Base-by-base conservation (phyloP, 164 flowering plant genomes). In the Vitis vinifera region DNA sequence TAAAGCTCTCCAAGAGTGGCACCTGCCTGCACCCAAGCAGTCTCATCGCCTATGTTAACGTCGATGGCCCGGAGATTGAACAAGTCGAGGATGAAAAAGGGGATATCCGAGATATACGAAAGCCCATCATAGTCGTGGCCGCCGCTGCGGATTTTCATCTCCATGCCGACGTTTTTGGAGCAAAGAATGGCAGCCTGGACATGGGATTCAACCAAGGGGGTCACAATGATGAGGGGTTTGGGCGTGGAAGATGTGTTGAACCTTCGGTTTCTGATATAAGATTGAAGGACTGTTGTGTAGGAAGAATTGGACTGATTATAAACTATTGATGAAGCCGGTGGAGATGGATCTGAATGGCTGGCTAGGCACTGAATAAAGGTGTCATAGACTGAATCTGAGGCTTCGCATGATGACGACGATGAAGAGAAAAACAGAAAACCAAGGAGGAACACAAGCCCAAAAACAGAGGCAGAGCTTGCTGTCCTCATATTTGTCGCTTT, bases 51-150 rank as follows among this genome's bases (percentile, higher is more conserved):
- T 3, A 50, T 12, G n/a, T 16, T 6, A 23, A 69, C 23, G 2
- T 37, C 53, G 23, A 69, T 17, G 13, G 19, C 9, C 27, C 66
- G 60, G 19, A 69, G 66, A 11, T 62, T 19, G 30, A 52, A 51
- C 51, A 69, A 13, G 58, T 69, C 72, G 12, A 69, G 66, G 23
- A 69, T 7, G 49, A 62, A 58, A 66, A 69, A 69, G 29, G 72
- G 66, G 9, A 15, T 27, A 17, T 11, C 11, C 17, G 72, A 49
- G 19, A 60, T 23, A 47, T 61, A 69, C 31, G 72, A 69, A 2
- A 69, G 58, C 44, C 72, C 44, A 31, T 31, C 44, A 6, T 31
- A 31, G 44, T 31, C 44, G 44, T 31, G 44, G 44, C 44, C 44
- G 44, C 44, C 44, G 44, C 85, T 31, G 44, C 44, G 6, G 7